Conservation (phyloP, 1,139 yeast species). For the Barnettozyma hawaiiensis region DNA sequence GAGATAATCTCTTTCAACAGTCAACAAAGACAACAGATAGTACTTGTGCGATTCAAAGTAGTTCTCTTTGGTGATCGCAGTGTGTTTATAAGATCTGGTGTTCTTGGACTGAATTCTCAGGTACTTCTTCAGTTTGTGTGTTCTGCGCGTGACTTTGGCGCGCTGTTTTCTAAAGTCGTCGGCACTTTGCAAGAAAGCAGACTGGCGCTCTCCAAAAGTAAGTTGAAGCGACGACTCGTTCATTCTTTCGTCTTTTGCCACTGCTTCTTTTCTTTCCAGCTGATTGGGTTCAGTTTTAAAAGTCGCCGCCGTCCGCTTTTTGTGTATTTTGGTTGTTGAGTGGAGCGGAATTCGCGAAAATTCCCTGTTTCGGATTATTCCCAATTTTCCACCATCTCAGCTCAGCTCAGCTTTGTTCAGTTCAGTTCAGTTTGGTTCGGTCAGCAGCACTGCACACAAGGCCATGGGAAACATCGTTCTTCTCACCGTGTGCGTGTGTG, state of each 20-base stretch:
- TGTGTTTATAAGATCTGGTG: slow-evolving; percentile 46
- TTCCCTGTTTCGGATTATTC: slow-evolving; percentile 5
- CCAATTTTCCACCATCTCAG: no score
- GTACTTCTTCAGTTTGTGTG: slow-evolving; percentile 52
- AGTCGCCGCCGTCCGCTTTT: neutral
- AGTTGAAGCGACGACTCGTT: slow-evolving; percentile 37
- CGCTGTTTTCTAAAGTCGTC: slow-evolving; percentile 46
- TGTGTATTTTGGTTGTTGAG: no score
- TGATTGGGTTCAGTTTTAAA: neutral
- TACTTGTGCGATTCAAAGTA: slow-evolving; percentile 41
- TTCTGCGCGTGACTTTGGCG: slow-evolving; percentile 39
- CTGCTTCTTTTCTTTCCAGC: neutral
- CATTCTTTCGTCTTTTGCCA: slow-evolving; percentile 4
- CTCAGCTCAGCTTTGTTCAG: no score
- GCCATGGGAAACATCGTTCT: slow-evolving; percentile 15
- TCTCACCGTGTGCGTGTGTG: slow-evolving; percentile 52
- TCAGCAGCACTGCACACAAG: neutral
- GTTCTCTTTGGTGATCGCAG: slow-evolving; percentile 43
- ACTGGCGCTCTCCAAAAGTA: slow-evolving; percentile 45
- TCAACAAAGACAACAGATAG: slow-evolving; percentile 46
- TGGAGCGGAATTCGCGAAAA: slow-evolving; percentile 3
- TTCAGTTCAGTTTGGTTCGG: no score
- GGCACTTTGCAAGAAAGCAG: slow-evolving; percentile 44
- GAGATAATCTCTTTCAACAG: slow-evolving; percentile 65
- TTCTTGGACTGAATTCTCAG: slow-evolving; percentile 52